phyloP scores from a whole-genome alignment of 805 yeast genomes.

The Saturnispora serradocipensis region DNA sequence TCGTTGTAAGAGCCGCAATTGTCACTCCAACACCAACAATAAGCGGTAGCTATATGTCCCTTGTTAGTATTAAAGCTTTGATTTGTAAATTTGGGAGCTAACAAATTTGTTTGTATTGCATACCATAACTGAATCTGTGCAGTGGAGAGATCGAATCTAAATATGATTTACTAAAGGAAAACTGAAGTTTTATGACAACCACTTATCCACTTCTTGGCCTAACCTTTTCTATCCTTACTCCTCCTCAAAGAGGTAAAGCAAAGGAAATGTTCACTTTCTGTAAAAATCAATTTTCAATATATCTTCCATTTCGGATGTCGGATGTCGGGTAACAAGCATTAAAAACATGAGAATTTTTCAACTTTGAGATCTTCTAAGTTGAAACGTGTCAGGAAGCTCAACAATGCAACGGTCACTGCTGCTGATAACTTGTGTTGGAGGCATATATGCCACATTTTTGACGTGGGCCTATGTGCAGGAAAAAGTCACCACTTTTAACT shows the following conservation, averaged over 20 bases:
- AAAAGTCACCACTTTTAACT: conserved; percentile 67
- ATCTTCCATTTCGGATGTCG: neutral
- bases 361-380: neutral
- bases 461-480: conserved; percentile 94
- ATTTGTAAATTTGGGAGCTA: neutral
- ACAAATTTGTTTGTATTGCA: neutral
- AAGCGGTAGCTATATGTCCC: conserved; percentile 35
- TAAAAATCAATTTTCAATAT: neutral
- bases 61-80: conserved; percentile 11
- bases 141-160: no score
- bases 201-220: neutral
- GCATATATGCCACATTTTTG: conserved; percentile 79
- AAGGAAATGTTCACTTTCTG: neutral
- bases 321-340: neutral
- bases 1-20: conserved; percentile 38
- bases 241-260: neutral
- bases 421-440: conserved; percentile 33
- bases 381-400: neutral
- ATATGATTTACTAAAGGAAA: neutral
- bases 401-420: conserved; percentile 7
- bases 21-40: conserved; percentile 49
- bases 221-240: neutral
- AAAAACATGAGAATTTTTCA: neutral
- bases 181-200: neutral
- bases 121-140: neutral